Evolutionary conservation across 768 basidiomycete species (phyloP).

Genomic region (Rhodotorula kratochvilovae): DNA sequence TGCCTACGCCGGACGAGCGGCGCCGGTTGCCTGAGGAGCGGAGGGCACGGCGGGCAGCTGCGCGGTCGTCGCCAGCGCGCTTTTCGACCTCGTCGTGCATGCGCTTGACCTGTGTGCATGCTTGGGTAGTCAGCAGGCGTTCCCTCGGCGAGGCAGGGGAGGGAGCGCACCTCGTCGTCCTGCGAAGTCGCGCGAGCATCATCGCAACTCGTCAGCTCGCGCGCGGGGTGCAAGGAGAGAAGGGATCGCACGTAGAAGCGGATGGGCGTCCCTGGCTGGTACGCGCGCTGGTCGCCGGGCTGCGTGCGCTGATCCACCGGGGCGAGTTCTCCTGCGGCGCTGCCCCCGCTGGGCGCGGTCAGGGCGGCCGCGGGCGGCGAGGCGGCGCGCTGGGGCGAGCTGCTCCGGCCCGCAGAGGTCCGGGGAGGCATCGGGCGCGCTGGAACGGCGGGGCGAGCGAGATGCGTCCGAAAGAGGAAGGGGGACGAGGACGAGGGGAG

Average conservation of each 20-base stretch:
- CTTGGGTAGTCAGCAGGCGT: too few species aligned
- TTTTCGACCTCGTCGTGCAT: slow-evolving; percentile 30
- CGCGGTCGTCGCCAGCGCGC: background rate
- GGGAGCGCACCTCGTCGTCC: background rate
- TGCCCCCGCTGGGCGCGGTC: background rate
- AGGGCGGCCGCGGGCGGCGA: background rate
- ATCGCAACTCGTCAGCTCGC: background rate
- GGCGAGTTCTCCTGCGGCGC: background rate
- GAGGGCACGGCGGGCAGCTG: slow-evolving; percentile 4
- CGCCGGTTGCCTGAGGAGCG: background rate
- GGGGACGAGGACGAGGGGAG: background rate
- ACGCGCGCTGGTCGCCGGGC: background rate
- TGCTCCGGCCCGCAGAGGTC: background rate
- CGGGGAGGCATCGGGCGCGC: background rate
- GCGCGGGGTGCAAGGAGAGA: background rate
- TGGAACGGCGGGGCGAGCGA: background rate
- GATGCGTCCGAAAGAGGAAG: background rate
- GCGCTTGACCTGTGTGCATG: slow-evolving; percentile 16
- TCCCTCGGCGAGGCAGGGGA: background rate
- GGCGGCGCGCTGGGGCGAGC: background rate
- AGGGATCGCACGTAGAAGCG: slow-evolving; percentile 14
- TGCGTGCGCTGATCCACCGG: background rate
- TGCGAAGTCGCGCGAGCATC: background rate
- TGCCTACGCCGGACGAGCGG: slow-evolving; percentile 3
- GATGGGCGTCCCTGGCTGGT: slow-evolving; percentile 11